Evolutionary conservation across 805 yeast species (phyloP).

Genomic region (Wickerhamiella spandovensis): DNA sequence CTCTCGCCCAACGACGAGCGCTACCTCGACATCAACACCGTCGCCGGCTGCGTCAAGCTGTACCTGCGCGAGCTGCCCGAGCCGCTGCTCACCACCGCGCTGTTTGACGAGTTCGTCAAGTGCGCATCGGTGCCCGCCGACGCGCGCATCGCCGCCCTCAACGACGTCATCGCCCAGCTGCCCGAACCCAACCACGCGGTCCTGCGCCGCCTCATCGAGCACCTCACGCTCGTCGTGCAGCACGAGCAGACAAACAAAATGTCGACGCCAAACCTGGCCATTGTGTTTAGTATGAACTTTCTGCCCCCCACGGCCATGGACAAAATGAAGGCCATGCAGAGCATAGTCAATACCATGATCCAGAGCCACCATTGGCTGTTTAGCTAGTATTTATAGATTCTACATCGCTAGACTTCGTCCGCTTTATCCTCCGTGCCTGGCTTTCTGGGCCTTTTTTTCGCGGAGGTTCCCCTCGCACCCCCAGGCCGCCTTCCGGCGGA

Average conservation of each 20-base stretch:
- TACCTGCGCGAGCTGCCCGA: slow-evolving; percentile 80
- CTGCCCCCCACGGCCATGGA: slow-evolving; percentile 34
- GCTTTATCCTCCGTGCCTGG: too few species aligned
- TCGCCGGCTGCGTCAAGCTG: slow-evolving; percentile 77
- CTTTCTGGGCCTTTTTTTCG: too few species aligned
- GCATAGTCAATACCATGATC: slow-evolving; percentile 37
- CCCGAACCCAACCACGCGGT: slow-evolving; percentile 59
- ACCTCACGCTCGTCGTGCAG: slow-evolving; percentile 54
- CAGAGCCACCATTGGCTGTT: slow-evolving; percentile 22
- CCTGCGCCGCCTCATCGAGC: slow-evolving; percentile 52
- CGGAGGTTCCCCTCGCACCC: too few species aligned
- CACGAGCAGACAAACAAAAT: slow-evolving; percentile 62
- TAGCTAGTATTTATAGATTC: background rate
- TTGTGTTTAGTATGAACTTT: slow-evolving; percentile 65
- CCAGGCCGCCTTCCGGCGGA: too few species aligned
- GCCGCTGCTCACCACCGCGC: slow-evolving; percentile 54
- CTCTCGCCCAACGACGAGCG: slow-evolving; percentile 37
- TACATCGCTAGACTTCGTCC: too few species aligned
- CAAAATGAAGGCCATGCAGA: slow-evolving; percentile 41
- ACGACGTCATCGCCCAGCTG: slow-evolving; percentile 28
- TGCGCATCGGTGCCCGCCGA: slow-evolving; percentile 16
- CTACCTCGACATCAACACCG: slow-evolving; percentile 71
- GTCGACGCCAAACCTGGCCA: slow-evolving; percentile 82
- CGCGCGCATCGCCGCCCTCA: slow-evolving; percentile 19
- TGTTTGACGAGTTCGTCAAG: slow-evolving; percentile 42